These are phyloP conservation scores for Protomyces macrosporus DNA, from an alignment of 1,139 yeast genomes.

Conservation along the genomic window DNA sequence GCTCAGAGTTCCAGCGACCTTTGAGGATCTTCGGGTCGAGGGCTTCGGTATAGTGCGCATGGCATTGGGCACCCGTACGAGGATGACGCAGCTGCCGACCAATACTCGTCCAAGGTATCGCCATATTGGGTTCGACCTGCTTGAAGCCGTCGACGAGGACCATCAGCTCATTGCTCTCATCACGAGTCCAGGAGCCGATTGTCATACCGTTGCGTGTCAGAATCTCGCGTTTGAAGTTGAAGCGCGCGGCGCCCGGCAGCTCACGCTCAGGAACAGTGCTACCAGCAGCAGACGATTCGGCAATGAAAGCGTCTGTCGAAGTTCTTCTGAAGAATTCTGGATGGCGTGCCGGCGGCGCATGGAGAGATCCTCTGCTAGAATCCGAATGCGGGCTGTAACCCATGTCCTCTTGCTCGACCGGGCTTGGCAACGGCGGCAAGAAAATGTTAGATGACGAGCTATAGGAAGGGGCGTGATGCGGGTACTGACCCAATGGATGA, in stretches of 20 bases:
- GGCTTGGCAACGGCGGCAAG: not conserved
- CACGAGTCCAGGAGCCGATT: conserved; percentile 2
- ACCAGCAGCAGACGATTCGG: not conserved
- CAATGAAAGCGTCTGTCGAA: not conserved
- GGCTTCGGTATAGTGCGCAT: conserved; percentile 83
- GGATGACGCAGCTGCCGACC: conserved; percentile 3
- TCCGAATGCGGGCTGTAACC: not conserved
- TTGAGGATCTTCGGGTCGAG: conserved; percentile 75
- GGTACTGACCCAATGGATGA: not conserved
- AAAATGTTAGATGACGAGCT: not conserved
- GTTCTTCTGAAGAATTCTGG: not conserved
- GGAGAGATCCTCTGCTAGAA: not conserved
- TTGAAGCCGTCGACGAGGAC: not conserved
- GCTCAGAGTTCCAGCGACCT: conserved; percentile 75
- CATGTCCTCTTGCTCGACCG: not conserved
- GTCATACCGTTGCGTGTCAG: conserved; percentile 1
- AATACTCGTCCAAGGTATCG: conserved; percentile 12
- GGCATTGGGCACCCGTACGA: conserved; percentile 91
- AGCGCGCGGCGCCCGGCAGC: not conserved
- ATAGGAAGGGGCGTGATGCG: not conserved
- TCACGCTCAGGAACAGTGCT: not conserved
- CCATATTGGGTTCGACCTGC: not conserved
- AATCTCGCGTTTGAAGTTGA: not conserved
- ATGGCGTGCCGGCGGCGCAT: not conserved
- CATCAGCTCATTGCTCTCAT: conserved; percentile 1